Percentiles rank a stretch among this genome's conserved stretches.
These are phyloP conservation scores for Claviceps purpurea DNA, from an alignment of 2,329 filamentous ascomycete species.

Conservation along the genomic window DNA sequence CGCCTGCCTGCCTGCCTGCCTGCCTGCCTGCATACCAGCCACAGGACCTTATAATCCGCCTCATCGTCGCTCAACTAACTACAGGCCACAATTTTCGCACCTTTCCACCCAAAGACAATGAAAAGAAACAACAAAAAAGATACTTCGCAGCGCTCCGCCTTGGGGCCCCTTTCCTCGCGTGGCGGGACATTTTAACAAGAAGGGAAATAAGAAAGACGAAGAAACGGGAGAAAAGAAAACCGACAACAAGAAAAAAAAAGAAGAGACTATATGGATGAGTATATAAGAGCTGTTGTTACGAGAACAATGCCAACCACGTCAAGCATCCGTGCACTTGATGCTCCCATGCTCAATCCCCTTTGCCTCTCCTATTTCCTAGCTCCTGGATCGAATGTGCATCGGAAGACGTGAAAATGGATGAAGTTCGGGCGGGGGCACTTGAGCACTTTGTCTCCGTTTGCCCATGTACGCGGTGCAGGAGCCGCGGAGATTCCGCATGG, in stretches of 20 bases:
- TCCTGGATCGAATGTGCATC: constrained; percentile 7
- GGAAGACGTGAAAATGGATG: not conserved
- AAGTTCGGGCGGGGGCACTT: not conserved
- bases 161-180: not conserved
- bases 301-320: constrained; percentile 3
- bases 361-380: not conserved
- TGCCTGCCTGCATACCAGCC: not conserved
- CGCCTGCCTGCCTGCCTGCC: not conserved
- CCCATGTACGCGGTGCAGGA: not conserved
- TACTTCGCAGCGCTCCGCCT: not conserved
- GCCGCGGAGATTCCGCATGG: not conserved
- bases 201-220: not conserved
- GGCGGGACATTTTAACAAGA: not conserved
- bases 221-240: too few species aligned
- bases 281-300: not conserved
- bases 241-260: not conserved
- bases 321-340: constrained; percentile 1
- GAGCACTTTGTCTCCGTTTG: not conserved
- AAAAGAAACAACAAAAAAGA: not conserved
- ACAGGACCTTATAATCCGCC: not conserved
- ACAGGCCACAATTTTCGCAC: not conserved
- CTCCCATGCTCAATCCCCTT: not conserved
- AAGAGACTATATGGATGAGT: not conserved
- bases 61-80: not conserved
- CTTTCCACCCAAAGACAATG: not conserved